Evolutionary conservation across 208 protist genomes (phyloP).

Genomic region (Acanthamoeba lenticulata): DNA sequence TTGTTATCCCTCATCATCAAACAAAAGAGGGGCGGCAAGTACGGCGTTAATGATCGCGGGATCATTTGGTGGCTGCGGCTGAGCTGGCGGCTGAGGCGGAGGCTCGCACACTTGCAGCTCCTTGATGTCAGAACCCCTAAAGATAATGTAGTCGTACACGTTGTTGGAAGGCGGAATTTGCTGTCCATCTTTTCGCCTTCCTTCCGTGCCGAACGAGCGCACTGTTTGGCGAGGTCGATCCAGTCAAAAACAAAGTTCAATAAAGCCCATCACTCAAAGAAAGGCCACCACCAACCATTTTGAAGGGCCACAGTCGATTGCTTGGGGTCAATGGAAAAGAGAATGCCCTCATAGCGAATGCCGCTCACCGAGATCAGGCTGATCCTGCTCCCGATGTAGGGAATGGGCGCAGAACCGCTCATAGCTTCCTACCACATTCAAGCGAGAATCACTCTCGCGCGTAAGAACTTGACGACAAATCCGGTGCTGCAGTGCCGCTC

Average conservation of each 20-base stretch:
- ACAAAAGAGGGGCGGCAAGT: not conserved
- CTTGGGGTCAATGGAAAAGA: conserved; percentile 85
- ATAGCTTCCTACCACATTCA: not conserved
- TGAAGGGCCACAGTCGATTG: conserved; percentile 83
- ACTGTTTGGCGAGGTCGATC: conserved; percentile 64
- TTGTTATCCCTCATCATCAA: not conserved
- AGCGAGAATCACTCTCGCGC: no score
- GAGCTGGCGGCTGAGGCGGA: not conserved
- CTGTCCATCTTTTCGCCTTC: conserved; percentile 68
- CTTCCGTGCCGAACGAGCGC: conserved; percentile 84
- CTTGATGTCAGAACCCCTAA: conserved; percentile 86
- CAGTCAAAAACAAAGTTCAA: not conserved
- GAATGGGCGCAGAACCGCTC: not conserved
- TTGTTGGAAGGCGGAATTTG: conserved; percentile 78
- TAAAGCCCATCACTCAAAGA: not conserved
- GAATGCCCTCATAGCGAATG: conserved; percentile 84
- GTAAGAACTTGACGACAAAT: no score
- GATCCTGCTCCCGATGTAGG: conserved; percentile 52
- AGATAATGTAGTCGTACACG: conserved; percentile 87
- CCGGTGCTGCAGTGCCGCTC: no score
- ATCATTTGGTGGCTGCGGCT: conserved; percentile 8
- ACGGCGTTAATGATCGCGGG: conserved; percentile 58
- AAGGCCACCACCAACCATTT: conserved; percentile 72
- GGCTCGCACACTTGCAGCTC: conserved; percentile 84
- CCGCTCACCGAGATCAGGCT: conserved; percentile 84